A percentile compares a stretch with the other conserved stretches of the same genome.
Conservation (phyloP, 306 rosid genomes). For the Cyamopsis tetragonoloba region DNA sequence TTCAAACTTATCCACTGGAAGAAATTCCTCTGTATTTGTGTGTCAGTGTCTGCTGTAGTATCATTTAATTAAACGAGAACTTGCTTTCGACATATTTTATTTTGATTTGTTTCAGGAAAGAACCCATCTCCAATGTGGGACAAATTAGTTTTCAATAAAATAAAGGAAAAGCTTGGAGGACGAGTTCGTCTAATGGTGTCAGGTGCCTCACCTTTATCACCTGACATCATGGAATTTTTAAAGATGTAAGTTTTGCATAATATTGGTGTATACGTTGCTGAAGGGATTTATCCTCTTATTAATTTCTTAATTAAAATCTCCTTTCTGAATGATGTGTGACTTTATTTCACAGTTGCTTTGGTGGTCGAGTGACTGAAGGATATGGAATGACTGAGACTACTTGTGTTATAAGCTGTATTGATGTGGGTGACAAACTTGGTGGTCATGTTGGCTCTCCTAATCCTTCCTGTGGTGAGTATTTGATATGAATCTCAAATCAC, state of each 20-base stretch:
- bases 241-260: slow-evolving; percentile 65
- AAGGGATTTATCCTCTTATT: not conserved
- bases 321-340: slow-evolving; percentile 23
- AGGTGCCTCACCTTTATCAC: slow-evolving; percentile 98
- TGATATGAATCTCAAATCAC: slow-evolving; percentile 7
- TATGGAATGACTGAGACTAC: slow-evolving; percentile 98
- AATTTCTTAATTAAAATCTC: not conserved
- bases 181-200: slow-evolving; percentile 85
- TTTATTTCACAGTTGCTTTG: slow-evolving; percentile 70
- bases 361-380: slow-evolving; percentile 77
- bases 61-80: not conserved
- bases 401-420: slow-evolving; percentile 72
- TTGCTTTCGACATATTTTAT: not conserved
- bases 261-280: slow-evolving; percentile 13
- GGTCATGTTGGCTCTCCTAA: slow-evolving; percentile 97
- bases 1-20: slow-evolving; percentile 2
- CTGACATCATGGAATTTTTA: slow-evolving; percentile 90
- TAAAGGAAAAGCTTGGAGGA: slow-evolving; percentile 93
- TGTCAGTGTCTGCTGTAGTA: slow-evolving; percentile 2
- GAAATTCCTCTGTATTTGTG: not conserved
- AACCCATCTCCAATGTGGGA: slow-evolving; percentile 95
- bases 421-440: slow-evolving; percentile 52
- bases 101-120: slow-evolving; percentile 56
- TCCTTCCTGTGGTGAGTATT: slow-evolving; percentile 90
- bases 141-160: slow-evolving; percentile 90